A percentile compares a stretch with the other conserved stretches of the same genome.
phyloP scores from a whole-genome alignment of 176 grass and related monocot genomes.

The Triticum dicoccoides region DNA sequence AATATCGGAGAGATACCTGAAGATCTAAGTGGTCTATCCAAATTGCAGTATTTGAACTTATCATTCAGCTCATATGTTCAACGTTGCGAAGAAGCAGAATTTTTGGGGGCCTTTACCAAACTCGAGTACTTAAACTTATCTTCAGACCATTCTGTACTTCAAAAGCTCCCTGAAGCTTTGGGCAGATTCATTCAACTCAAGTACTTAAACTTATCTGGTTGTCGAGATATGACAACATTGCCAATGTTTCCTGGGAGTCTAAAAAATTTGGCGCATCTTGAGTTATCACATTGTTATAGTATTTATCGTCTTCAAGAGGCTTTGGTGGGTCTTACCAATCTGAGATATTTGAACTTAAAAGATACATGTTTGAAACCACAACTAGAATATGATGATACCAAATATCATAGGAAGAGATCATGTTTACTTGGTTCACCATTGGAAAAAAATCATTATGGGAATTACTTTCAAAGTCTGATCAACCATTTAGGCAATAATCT shows the following conservation, averaged over 20 bases:
- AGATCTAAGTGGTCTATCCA: too few relatives aligned
- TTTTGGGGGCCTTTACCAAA: background rate
- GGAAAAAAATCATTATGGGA: too few relatives aligned
- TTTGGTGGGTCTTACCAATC: background rate
- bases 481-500: background rate
- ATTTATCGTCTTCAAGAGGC: too few relatives aligned
- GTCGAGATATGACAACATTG: background rate
- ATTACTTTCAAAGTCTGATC: too few relatives aligned
- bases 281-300: background rate
- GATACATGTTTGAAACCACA: too few relatives aligned
- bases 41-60: too few relatives aligned
- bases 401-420: too few relatives aligned
- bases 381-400: too few relatives aligned
- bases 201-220: constrained; percentile 9
- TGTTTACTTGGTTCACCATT: too few relatives aligned
- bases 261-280: background rate
- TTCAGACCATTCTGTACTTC: background rate
- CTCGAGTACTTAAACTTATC: constrained; percentile 4
- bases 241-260: background rate
- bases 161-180: background rate
- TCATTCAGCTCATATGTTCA: too few relatives aligned
- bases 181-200: background rate
- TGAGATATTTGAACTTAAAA: background rate
- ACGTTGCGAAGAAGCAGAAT: background rate
- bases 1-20: too few relatives aligned